Percentiles rank a stretch among this genome's conserved stretches.
These are phyloP conservation scores for Globisporangium echinulatum DNA, from an alignment of 352 stramenopile genomes.

Conservation along the genomic window DNA sequence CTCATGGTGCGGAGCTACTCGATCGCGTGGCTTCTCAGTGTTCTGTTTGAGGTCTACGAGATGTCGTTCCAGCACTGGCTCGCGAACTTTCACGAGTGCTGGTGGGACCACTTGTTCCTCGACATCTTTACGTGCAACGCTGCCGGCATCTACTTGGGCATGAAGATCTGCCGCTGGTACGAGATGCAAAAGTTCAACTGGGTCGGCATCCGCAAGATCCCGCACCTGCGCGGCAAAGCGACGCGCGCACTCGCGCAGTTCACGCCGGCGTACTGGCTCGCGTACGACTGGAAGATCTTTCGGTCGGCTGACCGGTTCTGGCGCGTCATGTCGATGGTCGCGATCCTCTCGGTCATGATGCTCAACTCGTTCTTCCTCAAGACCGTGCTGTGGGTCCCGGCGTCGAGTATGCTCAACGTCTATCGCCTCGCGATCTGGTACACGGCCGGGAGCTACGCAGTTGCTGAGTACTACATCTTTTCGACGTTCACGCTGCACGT, in stretches of 20 bases:
- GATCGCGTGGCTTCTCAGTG: conserved; percentile 75
- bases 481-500: conserved; percentile 80
- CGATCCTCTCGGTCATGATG: conserved; percentile 91
- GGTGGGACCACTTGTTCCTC: conserved; percentile 93
- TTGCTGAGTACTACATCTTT: conserved; percentile 89
- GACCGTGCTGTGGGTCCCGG: conserved; percentile 87
- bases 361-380: conserved; percentile 96
- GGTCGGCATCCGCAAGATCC: conserved; percentile 85
- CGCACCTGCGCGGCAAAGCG: conserved; percentile 70
- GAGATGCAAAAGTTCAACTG: conserved; percentile 88
- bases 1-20: conserved; percentile 83
- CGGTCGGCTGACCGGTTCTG: conserved; percentile 87
- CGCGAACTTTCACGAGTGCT: conserved; percentile 94
- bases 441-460: conserved; percentile 80
- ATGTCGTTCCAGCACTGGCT: conserved; percentile 89
- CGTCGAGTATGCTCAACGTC: conserved; percentile 77
- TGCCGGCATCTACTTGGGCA: conserved; percentile 86
- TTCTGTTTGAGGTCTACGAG: conserved; percentile 86
- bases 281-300: conserved; percentile 93
- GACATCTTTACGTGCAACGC: conserved; percentile 93
- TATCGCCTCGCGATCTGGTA: conserved; percentile 79
- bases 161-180: conserved; percentile 83
- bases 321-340: conserved; percentile 86
- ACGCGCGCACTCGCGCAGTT: conserved; percentile 84
- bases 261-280: conserved; percentile 87